These are phyloP conservation scores for Arthromyces matolae DNA, from an alignment of 768 basidiomycete species.

Conservation along the genomic window DNA sequence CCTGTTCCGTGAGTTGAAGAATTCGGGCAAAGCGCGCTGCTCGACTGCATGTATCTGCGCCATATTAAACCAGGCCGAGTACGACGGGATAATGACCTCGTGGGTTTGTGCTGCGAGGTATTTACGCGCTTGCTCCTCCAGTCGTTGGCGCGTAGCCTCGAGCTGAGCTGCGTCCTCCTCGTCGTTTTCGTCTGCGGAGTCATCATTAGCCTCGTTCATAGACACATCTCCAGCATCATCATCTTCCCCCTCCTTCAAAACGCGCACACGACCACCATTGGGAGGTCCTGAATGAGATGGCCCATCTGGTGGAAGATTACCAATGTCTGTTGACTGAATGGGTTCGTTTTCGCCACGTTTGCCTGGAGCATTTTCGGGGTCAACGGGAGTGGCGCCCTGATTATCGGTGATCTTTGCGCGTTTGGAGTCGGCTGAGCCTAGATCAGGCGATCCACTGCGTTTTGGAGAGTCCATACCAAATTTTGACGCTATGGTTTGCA, in stretches of 20 bases:
- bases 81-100: constrained; percentile 94
- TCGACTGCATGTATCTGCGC: constrained; percentile 90
- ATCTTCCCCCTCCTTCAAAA: constrained; percentile 53
- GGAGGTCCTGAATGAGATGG: constrained; percentile 36
- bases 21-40: constrained; percentile 89
- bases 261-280: constrained; percentile 40
- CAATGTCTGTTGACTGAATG: constrained; percentile 72
- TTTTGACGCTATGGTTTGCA: constrained; percentile 13
- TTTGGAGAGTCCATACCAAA: constrained; percentile 59
- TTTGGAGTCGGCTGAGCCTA: constrained; percentile 51
- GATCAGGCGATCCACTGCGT: constrained; percentile 56
- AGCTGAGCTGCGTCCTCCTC: constrained; percentile 83
- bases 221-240: constrained; percentile 74
- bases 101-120: constrained; percentile 98
- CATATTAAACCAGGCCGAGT: constrained; percentile 98
- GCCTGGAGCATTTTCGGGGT: constrained; percentile 74
- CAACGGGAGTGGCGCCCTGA: constrained; percentile 72
- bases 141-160: constrained; percentile 72
- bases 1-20: constrained; percentile 94
- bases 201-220: constrained; percentile 77
- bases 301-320: constrained; percentile 57
- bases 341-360: constrained; percentile 90
- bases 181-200: constrained; percentile 78
- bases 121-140: constrained; percentile 85
- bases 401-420: constrained; percentile 53